Base-by-base conservation (phyloP, 176 grass and related monocot genomes). In the Avena atlantica region DNA sequence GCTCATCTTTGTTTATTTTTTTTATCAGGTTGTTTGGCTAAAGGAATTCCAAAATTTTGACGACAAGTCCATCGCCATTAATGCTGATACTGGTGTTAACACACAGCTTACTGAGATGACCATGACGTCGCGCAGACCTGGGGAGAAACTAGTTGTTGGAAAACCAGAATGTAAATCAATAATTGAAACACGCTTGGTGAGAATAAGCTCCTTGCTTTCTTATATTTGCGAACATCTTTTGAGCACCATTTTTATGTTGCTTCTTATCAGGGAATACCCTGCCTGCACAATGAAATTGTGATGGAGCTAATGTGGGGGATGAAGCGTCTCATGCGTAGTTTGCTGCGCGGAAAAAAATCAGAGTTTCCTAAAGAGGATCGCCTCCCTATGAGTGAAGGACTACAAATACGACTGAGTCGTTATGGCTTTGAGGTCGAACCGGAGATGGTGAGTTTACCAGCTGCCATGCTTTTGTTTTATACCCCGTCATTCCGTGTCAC, bases 381-480 rank as follows among this genome's bases (percentile, higher is more conserved):
- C 37, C 10, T 72, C 40, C 70, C 70, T 3, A 7, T 47, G 40
- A 72, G 70, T 23, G 19, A 23, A 72, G 70, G 70, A 72, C 20
- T 72, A 47, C 70, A 72, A 7, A 72, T 47, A 40, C 19, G 47
- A 21, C 13, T 72, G 70, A 72, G 70, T 78, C 14, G 49, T 69
- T n/a, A 86, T 45, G 74, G 84, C 62, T 78, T 78, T 31, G 31
- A 78, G 55, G 50, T 70, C 50, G 15, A 86, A 86, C 84, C 48
- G 68, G 74, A 85, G 48, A 85, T 78, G 74, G 74, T 69, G 62
- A 79, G 74, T 79, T 56, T 16, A 76, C 7, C 42, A 45, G 42
- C 5, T 45, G 42, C 7, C 42, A 15, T 60, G 55, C 55, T 60
- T 59, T 79, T 58, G 34, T 19, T 59, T 78, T 40, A 14, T 59